Percentiles rank a stretch among this genome's conserved stretches.
Conservation (phyloP, 768 basidiomycete genomes). For the Rhodocollybia butyracea region DNA sequence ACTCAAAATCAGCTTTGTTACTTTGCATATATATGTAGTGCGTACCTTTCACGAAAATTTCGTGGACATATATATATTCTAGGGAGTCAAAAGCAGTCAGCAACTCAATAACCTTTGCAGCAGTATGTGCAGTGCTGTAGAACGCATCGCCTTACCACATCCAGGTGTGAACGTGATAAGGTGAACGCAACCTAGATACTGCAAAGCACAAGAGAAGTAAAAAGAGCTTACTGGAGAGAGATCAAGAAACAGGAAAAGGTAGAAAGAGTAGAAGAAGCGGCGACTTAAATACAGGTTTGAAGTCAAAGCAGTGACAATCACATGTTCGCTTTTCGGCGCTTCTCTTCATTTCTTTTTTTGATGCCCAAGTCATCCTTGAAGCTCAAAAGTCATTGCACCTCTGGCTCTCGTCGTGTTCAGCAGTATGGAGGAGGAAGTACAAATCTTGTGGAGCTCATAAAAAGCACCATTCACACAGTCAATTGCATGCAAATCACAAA, state of each 20-base stretch:
- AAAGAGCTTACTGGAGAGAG: background rate
- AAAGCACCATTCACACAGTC: background rate
- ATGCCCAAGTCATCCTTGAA: no score
- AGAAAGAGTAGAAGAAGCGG: no score
- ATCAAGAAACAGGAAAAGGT: no score
- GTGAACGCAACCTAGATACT: background rate
- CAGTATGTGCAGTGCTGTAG: background rate
- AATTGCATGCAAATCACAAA: background rate
- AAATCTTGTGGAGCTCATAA: background rate
- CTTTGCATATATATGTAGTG: background rate
- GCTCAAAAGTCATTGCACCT: background rate
- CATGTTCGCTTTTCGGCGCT: no score
- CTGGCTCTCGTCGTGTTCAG: background rate
- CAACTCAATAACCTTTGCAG: background rate
- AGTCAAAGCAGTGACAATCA: no score
- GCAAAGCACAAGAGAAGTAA: background rate
- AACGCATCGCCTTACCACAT: background rate
- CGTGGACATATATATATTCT: background rate
- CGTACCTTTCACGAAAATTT: background rate
- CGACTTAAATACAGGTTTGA: no score
- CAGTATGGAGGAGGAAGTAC: background rate
- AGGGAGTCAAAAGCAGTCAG: background rate
- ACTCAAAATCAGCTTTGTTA: background rate
- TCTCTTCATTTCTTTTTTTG: no score
- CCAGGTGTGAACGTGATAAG: background rate